Base-by-base conservation (phyloP, 2,329 filamentous ascomycete genomes). In the Endoconidiophora polonica region DNA sequence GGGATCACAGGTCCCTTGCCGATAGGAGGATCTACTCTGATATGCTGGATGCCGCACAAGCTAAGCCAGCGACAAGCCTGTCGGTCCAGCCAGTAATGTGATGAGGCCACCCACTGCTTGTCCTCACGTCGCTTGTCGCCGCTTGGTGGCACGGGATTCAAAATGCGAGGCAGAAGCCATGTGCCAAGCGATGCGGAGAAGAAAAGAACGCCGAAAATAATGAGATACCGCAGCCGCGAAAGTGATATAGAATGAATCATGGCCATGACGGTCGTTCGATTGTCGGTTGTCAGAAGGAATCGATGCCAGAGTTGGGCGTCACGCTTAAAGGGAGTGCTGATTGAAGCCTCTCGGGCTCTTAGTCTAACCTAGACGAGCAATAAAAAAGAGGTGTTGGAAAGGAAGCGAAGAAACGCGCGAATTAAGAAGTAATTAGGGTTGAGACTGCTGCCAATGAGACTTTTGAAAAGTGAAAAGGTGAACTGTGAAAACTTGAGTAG, bases 11-110 rank as follows among this genome's bases (percentile, higher is more conserved):
- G n/a, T 63, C 66, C 16, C 24, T 53, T 53, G 3, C 51, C 51
- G 20, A 62, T 62, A 18, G 64, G 79, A 20, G 74, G 72, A 58
- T 80, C 78, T 42, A 68, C 74, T 48, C 74, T 71, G 56, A 88
- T 67, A 60, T 93, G 85, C 47, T 81, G 70, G n/a, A 85, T 62
- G 22, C 86, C 86, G 60, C 87, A 94, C 24, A 93, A 63, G 33
- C 83, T 74, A 40, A 94, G 66, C 81, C 82, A 93, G 43, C 77
- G 76, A 61, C 87, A 94, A 5, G 77, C 69, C 59, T 86, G 86
- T 29, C 83, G 73, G 62, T 88, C 83, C 53, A 81, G 62, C 74
- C 81, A 88, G 58, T 79, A 80, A 37, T 77, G 77, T 12, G 82
- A 85, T 16, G 74, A 81, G 43, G 75, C 69, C 44, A 88, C 76